phyloP scores from a whole-genome alignment of 208 protist genomes.

The Leptomonas pyrrhocoris region DNA sequence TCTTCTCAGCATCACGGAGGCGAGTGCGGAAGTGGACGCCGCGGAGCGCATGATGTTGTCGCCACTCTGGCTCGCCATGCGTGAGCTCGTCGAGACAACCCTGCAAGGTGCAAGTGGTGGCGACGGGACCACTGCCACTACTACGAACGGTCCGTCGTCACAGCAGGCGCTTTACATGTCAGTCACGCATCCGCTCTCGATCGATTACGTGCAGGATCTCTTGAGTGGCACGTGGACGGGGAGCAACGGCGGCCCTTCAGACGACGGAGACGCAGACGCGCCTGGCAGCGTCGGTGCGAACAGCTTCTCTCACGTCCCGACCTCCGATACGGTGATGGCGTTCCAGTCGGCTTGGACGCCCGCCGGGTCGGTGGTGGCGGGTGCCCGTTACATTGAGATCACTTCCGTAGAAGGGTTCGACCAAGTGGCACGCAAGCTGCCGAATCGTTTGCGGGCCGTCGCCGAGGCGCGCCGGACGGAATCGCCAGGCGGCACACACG shows the following conservation, averaged over 20 bases:
- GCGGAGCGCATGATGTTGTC: constrained; percentile 31
- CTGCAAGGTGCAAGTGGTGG: background rate
- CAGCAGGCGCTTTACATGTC: constrained; percentile 44
- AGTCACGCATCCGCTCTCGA: constrained; percentile 37
- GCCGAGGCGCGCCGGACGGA: constrained; percentile 2
- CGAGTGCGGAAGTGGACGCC: constrained; percentile 20
- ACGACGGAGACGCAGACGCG: background rate
- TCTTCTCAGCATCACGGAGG: constrained; percentile 31
- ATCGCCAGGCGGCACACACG: constrained; percentile 23
- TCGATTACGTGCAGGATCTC: constrained; percentile 31
- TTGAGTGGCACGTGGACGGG: background rate
- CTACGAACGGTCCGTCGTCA: background rate
- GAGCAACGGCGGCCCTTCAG: background rate
- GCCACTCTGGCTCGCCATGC: constrained; percentile 36
- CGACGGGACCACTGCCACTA: background rate
- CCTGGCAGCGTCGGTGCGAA: constrained; percentile 6
- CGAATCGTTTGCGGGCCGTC: constrained; percentile 7
- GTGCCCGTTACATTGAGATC: constrained; percentile 35
- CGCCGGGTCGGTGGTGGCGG: constrained; percentile 46
- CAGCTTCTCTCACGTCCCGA: background rate
- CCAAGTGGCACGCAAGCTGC: constrained; percentile 24
- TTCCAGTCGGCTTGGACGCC: constrained; percentile 55
- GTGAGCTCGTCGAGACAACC: constrained; percentile 23
- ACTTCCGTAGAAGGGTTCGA: constrained; percentile 24
- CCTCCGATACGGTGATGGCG: constrained; percentile 22